Evolutionary conservation across 108 stramenopile species (phyloP).

Genomic region (Cyclotella sp.): DNA sequence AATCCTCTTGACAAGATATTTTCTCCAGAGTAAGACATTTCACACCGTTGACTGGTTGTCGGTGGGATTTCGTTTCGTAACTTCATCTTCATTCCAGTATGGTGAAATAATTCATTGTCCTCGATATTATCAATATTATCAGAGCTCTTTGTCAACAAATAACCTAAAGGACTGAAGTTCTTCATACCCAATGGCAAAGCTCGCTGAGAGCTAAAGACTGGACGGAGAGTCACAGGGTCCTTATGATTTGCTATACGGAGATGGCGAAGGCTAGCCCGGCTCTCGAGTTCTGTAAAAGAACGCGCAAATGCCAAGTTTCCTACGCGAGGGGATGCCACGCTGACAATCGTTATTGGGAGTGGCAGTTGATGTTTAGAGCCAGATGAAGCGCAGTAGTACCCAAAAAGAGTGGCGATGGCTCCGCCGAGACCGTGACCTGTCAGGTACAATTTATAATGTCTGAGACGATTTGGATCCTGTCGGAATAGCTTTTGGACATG

Average conservation of each 20-base stretch:
- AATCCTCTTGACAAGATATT: slow-evolving; percentile 47
- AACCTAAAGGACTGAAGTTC: slow-evolving; percentile 43
- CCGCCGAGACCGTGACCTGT: slow-evolving; percentile 84
- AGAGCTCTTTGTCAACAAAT: slow-evolving; percentile 21
- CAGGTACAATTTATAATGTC: slow-evolving; percentile 59
- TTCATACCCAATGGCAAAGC: slow-evolving; percentile 41
- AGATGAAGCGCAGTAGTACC: slow-evolving; percentile 62
- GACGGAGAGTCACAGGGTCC: slow-evolving; percentile 78
- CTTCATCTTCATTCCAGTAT: slow-evolving; percentile 67
- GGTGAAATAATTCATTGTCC: slow-evolving; percentile 60
- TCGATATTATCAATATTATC: slow-evolving; percentile 28
- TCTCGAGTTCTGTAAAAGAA: slow-evolving; percentile 72
- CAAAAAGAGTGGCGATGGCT: slow-evolving; percentile 75
- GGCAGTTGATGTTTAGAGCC: slow-evolving; percentile 10
- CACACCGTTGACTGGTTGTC: slow-evolving; percentile 27
- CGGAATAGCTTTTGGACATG: slow-evolving; percentile 51
- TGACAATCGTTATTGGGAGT: slow-evolving; percentile 60
- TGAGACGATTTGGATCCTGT: slow-evolving; percentile 45
- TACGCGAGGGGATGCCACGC: slow-evolving; percentile 66
- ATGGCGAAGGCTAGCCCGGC: slow-evolving; percentile 64
- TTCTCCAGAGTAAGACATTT: slow-evolving; percentile 37
- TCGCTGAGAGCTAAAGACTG: slow-evolving; percentile 56
- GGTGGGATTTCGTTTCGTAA: slow-evolving; percentile 36
- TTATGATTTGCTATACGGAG: slow-evolving; percentile 71
- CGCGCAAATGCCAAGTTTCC: slow-evolving; percentile 70